Conservation (phyloP, 768 basidiomycete species). For the Dacryopinax primogenitus region DNA sequence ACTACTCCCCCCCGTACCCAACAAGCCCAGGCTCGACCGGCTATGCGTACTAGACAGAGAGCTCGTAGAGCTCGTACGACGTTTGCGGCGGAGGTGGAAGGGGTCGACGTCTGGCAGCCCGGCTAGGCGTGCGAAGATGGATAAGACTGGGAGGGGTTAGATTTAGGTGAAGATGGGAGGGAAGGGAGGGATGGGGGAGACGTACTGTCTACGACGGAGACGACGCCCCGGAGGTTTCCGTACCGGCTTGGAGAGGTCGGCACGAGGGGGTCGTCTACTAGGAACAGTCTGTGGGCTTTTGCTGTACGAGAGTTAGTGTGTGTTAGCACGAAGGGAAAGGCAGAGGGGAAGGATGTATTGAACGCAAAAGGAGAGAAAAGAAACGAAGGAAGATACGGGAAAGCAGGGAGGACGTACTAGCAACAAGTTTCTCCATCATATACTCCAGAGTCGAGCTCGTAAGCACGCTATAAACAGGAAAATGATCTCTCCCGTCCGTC, state of each 20-base stretch:
- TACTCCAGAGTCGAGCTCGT: constrained; percentile 51
- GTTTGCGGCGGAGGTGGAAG: constrained; percentile 61
- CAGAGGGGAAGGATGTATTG: too few species aligned
- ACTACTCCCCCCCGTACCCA: not conserved
- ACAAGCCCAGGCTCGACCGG: not conserved
- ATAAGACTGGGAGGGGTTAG: constrained; percentile 41
- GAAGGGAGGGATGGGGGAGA: constrained; percentile 15
- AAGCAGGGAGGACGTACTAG: constrained; percentile 41
- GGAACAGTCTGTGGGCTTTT: constrained; percentile 66
- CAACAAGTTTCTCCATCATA: constrained; percentile 67
- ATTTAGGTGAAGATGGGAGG: not conserved
- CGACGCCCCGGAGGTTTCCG: constrained; percentile 40
- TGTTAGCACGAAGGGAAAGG: not conserved
- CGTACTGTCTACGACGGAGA: constrained; percentile 71
- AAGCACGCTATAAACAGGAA: constrained; percentile 59
- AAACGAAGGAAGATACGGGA: not conserved
- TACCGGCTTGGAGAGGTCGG: constrained; percentile 6
- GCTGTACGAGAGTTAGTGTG: constrained; percentile 33
- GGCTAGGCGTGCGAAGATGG: constrained; percentile 62
- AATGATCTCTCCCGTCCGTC: constrained; percentile 65
- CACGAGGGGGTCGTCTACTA: constrained; percentile 44
- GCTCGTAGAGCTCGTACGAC: constrained; percentile 62
- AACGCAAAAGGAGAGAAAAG: not conserved
- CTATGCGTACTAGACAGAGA: constrained; percentile 14
- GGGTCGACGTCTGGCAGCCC: constrained; percentile 66